Base-by-base conservation (phyloP, 2,329 filamentous ascomycete species). In the Colletotrichum echinochloae region DNA sequence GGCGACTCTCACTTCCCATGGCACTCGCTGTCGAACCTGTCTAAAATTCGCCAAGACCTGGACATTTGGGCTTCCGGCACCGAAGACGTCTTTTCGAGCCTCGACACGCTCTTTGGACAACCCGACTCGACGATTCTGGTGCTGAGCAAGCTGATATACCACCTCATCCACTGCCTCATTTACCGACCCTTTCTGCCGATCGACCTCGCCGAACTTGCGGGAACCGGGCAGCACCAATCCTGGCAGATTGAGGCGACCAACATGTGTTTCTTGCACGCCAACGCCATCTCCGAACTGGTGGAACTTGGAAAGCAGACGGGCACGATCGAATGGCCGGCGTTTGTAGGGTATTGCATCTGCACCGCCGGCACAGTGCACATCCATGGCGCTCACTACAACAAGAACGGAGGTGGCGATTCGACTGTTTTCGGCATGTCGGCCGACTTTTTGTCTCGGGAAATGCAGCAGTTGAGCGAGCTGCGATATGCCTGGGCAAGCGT, bases 191-290 rank as follows among this genome's bases (percentile, higher is more conserved):
- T 97, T 79, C 84, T 97, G 7, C 94, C 94, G 0, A 92, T 97
- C 72, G 92, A 97, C 78, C 84, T 97, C 4, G 89, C 91, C 30
- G 94, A 97, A 78, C 87, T 97, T 8, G 89, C 92, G 16, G 92
- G 92, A 18, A 91, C 89, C 0, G 92, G 92, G 1, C 94, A 97
- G 76, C 93, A 97, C 74, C 94, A 97, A 78, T 95, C 93, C 35
- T 97, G 94, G 94, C 94, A 97, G 78, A 95, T 97, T 57, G 93
- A 97, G 78, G 93, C 94, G 0, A 97, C 94, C 0, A 95, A 96
- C 76, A 87, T 95, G 77, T 97, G 94, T 79, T 96, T 90, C 78
- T 83, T 95, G 23, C 94, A 97, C 74, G 94, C 94, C 7, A 97
- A 97, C 76, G 93, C 94, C 6, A 95, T 97, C 61, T 90, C 93